Base-by-base conservation (phyloP, 2,329 filamentous ascomycete genomes). In the Talaromyces atroroseus region DNA sequence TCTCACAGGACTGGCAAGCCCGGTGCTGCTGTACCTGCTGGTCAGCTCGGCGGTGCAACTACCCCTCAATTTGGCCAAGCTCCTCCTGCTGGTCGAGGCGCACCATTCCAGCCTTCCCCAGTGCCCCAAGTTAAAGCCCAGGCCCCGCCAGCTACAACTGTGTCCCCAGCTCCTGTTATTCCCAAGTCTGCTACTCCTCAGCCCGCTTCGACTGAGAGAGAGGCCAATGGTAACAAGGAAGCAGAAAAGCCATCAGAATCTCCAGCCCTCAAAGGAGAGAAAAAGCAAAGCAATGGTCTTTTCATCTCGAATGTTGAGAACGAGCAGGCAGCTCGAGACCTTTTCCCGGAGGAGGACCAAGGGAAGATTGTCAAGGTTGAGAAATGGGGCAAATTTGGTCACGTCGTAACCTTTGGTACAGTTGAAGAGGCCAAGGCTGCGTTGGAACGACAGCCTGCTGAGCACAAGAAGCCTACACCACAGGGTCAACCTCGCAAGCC, bases 1-100 rank as follows among this genome's bases (percentile, higher is more conserved):
- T 91, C 94, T 23, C 94, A 99, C 73, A 88, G 94, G 65, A 90
- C 89, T 61, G 86, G 89, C 57, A 97, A 97, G 79, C 85, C 88
- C 79, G 72, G 74, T 46, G 64, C 65, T 50, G 62, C 74, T 71
- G 64, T 60, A 42, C 60, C 62, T 44, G 61, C 65, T 42, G 61
- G 66, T 49, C 64, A 61, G 16, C 59, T 68, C 36, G 66, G 68
- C 40, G 56, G 61, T 59, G 49, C 60, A 7, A 63, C 65, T 26
- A 64, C 69, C 42, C 68, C 71, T 44, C 76, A 73, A 55, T 75
- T 71, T 62, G 74, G 71, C 44, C 76, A 74, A 62, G 69, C 68
- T 59, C 74, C 66, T 60, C 65, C 69, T 65, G 66, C 63, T 61
- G 68, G 64, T 34, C 63, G 61, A 21, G 64, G 55, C 45, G 59